These are phyloP conservation scores for Alternaria longipes DNA, from an alignment of 2,329 filamentous ascomycete species.

Conservation along the genomic window DNA sequence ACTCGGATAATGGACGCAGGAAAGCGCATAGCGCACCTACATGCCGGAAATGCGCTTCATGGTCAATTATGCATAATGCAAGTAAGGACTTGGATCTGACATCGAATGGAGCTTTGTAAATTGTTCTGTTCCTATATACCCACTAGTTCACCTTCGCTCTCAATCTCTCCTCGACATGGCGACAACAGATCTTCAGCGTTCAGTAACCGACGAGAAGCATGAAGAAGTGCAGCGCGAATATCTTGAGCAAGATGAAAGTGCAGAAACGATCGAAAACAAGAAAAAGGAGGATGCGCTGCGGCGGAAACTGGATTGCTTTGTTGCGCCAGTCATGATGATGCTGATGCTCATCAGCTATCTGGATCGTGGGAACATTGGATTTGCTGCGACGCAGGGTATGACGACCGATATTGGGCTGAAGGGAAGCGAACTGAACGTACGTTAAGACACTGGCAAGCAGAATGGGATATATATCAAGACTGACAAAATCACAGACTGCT, in stretches of 20 bases:
- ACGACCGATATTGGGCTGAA: slow-evolving; percentile 38
- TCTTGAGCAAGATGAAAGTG: slow-evolving; percentile 32
- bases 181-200: background rate
- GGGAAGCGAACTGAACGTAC: slow-evolving; percentile 39
- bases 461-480: background rate
- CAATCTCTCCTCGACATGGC: background rate
- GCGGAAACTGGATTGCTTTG: slow-evolving; percentile 44
- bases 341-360: slow-evolving; percentile 49
- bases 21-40: slow-evolving; percentile 3
- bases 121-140: background rate
- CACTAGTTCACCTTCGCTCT: background rate
- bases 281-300: slow-evolving; percentile 41
- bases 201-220: slow-evolving; percentile 24
- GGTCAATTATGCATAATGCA: background rate
- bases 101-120: accelerated
- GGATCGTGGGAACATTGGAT: slow-evolving; percentile 48
- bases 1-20: background rate
- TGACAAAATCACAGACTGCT: slow-evolving; percentile 31
- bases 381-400: slow-evolving; percentile 49
- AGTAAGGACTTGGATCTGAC: accelerated
- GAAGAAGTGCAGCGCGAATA: slow-evolving; percentile 29
- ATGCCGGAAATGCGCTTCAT: background rate
- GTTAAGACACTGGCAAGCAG: background rate
- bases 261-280: slow-evolving; percentile 19
- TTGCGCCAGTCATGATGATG: slow-evolving; percentile 50